Conservation (phyloP, 768 basidiomycete genomes). For the Boletus patriciae region DNA sequence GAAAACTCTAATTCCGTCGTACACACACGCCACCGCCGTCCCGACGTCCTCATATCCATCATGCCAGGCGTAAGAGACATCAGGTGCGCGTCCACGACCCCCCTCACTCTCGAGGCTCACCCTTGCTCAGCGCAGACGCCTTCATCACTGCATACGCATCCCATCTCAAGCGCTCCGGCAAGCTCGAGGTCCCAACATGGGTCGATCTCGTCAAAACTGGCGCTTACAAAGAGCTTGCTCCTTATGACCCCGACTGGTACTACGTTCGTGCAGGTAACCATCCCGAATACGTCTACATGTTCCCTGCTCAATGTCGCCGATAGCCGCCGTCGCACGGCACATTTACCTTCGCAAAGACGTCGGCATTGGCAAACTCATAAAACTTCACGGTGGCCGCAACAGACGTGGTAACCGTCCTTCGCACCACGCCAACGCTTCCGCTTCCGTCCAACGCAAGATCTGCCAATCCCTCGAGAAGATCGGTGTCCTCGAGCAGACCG, state of each 20-base stretch:
- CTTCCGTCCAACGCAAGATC: constrained; percentile 89
- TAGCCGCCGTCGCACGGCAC: constrained; percentile 96
- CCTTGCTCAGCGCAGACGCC: constrained; percentile 70
- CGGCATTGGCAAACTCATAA: constrained; percentile 89
- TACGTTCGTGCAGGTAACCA: constrained; percentile 94
- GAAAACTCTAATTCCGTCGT: constrained; percentile 35
- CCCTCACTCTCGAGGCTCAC: constrained; percentile 16
- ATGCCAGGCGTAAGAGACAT: constrained; percentile 87
- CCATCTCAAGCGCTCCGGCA: constrained; percentile 97
- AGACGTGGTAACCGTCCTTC: constrained; percentile 95
- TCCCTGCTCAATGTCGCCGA: background rate
- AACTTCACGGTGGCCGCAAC: constrained; percentile 96
- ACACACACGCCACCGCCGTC: constrained; percentile 52
- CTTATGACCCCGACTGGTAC: constrained; percentile 99
- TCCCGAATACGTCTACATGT: background rate
- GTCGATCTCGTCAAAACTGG: constrained; percentile 99
- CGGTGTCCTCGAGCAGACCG: constrained; percentile 91
- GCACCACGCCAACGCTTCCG: constrained; percentile 85
- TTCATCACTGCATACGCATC: constrained; percentile 95
- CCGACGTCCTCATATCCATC: constrained; percentile 45
- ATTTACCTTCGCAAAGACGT: constrained; percentile 99
- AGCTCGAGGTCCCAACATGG: constrained; percentile 99
- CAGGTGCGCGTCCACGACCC: constrained; percentile 43
- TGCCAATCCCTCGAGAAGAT: constrained; percentile 99
- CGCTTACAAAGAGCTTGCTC: constrained; percentile 95